A percentile compares a stretch with the other conserved stretches of the same genome.
Conservation (phyloP, 441 rosid genomes). For the Populus hybrid region DNA sequence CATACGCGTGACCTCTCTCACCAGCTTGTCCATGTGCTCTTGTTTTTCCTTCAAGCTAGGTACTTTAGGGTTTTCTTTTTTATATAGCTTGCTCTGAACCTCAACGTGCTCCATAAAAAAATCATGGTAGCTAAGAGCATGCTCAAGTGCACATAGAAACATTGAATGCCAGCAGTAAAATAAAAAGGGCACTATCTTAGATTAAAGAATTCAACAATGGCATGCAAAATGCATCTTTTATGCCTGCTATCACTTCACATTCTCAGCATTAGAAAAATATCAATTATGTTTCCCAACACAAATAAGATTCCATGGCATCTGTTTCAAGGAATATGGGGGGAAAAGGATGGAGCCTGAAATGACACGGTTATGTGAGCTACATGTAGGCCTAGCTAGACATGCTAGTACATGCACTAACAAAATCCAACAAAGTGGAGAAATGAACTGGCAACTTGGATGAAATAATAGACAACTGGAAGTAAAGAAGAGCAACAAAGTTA, state of each 20-base stretch:
- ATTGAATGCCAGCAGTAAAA: background rate
- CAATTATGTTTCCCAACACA: conserved; percentile 1
- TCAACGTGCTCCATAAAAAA: background rate
- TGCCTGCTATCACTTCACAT: background rate
- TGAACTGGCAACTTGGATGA: background rate
- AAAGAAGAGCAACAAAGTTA: background rate
- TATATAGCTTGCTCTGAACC: too few relatives aligned
- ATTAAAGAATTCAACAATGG: background rate
- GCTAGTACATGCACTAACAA: background rate
- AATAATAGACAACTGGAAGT: background rate
- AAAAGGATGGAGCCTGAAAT: background rate
- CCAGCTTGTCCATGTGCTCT: conserved; percentile 7
- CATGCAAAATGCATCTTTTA: background rate
- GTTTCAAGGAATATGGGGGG: background rate
- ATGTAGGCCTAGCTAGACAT: background rate
- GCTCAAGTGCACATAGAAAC: conserved; percentile 15
- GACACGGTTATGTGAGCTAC: background rate
- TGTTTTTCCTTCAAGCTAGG: conserved; percentile 2
- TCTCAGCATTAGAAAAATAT: background rate
- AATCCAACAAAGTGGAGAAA: background rate
- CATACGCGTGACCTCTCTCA: conserved; percentile 7
- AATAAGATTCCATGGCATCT: too few relatives aligned
- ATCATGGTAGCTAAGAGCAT: conserved; percentile 10
- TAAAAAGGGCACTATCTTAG: background rate
- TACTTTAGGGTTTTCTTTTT: background rate